Base-by-base conservation (phyloP, 148 eudicot genomes). In the Amaranthus cruentus region DNA sequence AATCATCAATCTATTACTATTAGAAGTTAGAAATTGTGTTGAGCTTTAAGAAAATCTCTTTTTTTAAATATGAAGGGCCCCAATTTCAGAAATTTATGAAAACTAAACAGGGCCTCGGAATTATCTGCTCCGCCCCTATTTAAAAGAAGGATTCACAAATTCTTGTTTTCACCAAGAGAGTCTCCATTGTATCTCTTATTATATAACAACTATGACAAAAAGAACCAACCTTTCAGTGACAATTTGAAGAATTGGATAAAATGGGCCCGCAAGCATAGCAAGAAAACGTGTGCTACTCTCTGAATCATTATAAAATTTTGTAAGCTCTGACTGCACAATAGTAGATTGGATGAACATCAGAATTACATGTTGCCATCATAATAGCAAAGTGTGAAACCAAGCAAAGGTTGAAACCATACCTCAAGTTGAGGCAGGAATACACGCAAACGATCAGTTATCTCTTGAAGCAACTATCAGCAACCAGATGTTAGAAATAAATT, bases 261-360 rank as follows among this genome's bases (percentile, higher is more conserved):
- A 81, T 18, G 96, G 96, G 70, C 93, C 96, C 38, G 85, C 87
- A 56, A 91, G 89, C 93, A 91, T 91, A 48, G 96, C 93, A 68
- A 91, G 89, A 84, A 88, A 91, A 55, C 88, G 86, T 51, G 88
- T 70, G 77, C 84, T 78, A 56, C 77, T 68, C 72, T 88, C 93
- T 43, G 87, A 72, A 70, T 85, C 88, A 80, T 91, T 93, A 56
- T 81, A 73, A 80, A 83, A 85, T 80, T 82, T 85, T 59, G 81
- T 80, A 72, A 91, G 93, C 82, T 91, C 93, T 76, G 84, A 78
- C 96, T 91, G 89, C 76, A 81, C 38, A 79, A 69, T 55, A 54
- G 68, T 42, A 72, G 61, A n/a, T 38, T 21, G n/a, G 55, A 67
- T 71, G 60, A 75, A 53, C 70, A 69, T 66, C 47, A 56, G 12